Base-by-base conservation (phyloP, 2,329 filamentous ascomycete species). In the Pseudocercospora crystallina region DNA sequence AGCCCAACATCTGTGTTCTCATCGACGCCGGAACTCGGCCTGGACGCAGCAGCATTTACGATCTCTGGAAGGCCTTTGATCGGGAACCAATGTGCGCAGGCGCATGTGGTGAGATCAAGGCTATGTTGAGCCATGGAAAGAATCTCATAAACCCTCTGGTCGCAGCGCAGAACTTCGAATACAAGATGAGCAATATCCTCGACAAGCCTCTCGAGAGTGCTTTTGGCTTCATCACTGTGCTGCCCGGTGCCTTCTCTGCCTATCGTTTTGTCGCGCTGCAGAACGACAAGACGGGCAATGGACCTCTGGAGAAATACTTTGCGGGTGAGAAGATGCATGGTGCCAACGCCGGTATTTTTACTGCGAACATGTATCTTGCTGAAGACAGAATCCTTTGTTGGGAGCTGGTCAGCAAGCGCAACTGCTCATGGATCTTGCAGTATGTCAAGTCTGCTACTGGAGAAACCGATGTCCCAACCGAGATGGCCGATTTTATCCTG, bases 171-270 rank as follows among this genome's bases (percentile, higher is more conserved):
- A 99, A 99, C 68, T 99, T 99, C 64, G 94, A 99, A 76, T 99
- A 99, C 80, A 99, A 99, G 80, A 96, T 99, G 87, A 96, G 90
- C 71, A 99, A 99, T 67, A 99, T 99, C 67, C 80, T 99, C 38
- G 94, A 99, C 71, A 99, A 99, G 75, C 94, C 94, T 2, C 77
- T 99, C 35, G 94, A 99, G 69, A 97, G 92, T 3, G 89, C 92
- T 0, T 99, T 99, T 70, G 94, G 94, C 40, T 99, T 97, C 74
- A 97, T 99, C 68, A 90, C 89, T 38, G 94, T 99, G 65, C 78
- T 99, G 66, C 94, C 94, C 0, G 94, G 94, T 76, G 94, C 94
- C 51, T 96, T 99, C 73, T 97, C 92, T n/a, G 94, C 94, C 14
- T 99, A 99, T 71, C 87, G 94, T 34, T 99, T 89, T 69, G 81